Percentiles rank a stretch among this genome's conserved stretches.
Evolutionary conservation across 768 basidiomycete genomes (phyloP).

Genomic region (Trametes villosa): DNA sequence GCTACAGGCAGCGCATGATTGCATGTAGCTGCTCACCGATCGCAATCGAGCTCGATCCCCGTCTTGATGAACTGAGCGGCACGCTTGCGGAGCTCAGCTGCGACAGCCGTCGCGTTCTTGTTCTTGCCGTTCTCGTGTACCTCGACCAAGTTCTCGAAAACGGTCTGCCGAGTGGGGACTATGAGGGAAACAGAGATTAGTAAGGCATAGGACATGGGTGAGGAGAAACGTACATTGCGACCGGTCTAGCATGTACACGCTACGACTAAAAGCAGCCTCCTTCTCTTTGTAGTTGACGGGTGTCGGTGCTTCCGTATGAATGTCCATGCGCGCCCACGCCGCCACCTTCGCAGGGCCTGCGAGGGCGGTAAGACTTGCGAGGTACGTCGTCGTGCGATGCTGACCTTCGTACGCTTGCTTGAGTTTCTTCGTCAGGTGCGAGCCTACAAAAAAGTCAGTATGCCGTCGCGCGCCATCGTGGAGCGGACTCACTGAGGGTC

Average conservation of each 20-base stretch:
- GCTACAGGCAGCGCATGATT: not conserved
- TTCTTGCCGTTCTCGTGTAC: not conserved
- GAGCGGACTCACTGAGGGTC: not conserved
- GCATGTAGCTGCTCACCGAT: not conserved
- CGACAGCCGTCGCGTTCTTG: not conserved
- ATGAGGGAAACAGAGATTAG: not conserved
- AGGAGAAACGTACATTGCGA: not conserved
- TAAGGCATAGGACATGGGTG: not conserved
- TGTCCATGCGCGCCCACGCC: not conserved
- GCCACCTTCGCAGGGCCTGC: not conserved
- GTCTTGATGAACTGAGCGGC: not conserved
- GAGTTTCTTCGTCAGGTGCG: not conserved
- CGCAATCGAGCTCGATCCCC: not conserved
- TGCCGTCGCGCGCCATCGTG: not conserved
- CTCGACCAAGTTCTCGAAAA: not conserved
- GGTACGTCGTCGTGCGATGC: not conserved
- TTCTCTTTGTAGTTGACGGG: not conserved
- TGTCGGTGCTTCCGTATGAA: not conserved
- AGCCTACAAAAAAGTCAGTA: not conserved
- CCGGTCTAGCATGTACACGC: not conserved
- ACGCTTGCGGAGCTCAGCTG: not conserved
- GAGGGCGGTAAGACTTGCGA: not conserved
- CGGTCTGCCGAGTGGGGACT: not conserved
- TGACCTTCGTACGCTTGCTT: not conserved
- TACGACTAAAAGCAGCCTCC: not conserved